phyloP scores from a whole-genome alignment of 352 stramenopile genomes.

The Globisporangium cylindrosporum region DNA sequence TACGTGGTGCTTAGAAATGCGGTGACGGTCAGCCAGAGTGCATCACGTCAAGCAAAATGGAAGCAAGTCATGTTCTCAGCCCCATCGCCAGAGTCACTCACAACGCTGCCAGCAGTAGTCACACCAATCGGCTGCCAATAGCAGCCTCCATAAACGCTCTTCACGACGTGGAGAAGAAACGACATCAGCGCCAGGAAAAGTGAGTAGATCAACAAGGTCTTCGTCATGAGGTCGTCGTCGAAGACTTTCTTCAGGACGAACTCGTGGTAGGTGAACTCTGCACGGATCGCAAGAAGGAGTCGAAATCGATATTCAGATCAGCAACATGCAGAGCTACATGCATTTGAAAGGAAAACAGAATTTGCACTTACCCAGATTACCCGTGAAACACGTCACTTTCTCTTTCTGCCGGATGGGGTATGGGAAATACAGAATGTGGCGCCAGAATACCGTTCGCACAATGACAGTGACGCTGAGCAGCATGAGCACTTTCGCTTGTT shows the following conservation, averaged over 20 bases:
- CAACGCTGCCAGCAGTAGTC: not conserved
- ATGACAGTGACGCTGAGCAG: constrained; percentile 39
- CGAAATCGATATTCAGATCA: not conserved
- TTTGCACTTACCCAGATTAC: constrained; percentile 36
- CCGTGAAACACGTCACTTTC: constrained; percentile 61
- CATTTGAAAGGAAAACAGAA: too few species aligned
- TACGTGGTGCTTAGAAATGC: constrained; percentile 49
- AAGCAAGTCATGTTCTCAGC: constrained; percentile 32
- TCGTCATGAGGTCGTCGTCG: constrained; percentile 46
- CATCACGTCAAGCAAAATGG: constrained; percentile 28
- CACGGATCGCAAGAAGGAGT: not conserved
- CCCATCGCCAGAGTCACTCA: not conserved
- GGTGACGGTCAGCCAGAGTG: constrained; percentile 46
- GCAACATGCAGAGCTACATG: not conserved
- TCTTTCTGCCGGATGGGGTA: constrained; percentile 69
- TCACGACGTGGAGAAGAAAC: constrained; percentile 44
- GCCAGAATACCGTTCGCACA: constrained; percentile 48
- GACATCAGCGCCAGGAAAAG: constrained; percentile 29
- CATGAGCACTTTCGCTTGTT: constrained; percentile 33
- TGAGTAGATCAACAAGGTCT: constrained; percentile 29
- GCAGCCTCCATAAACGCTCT: constrained; percentile 49
- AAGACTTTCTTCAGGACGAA: constrained; percentile 79
- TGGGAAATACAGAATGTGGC: constrained; percentile 55
- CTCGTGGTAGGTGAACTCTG: constrained; percentile 63
- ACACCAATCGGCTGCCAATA: constrained; percentile 12